Evolutionary conservation across 177 flowering plant species (phyloP).

Genomic region (Telopea speciosissima): DNA sequence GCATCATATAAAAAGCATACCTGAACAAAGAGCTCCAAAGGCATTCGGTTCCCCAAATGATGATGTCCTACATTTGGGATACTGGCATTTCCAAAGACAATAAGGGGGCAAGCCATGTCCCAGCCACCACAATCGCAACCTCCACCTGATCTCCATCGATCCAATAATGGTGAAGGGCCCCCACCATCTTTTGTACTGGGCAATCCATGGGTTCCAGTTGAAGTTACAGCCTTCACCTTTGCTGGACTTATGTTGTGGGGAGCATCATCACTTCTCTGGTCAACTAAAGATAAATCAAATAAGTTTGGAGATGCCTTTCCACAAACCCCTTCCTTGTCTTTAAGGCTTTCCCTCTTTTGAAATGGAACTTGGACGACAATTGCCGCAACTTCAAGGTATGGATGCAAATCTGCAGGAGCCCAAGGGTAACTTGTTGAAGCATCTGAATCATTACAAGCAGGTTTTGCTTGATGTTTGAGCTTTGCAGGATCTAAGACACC

Average conservation of each 20-base stretch:
- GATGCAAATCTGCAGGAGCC: conserved; percentile 44
- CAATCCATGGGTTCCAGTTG: conserved; percentile 71
- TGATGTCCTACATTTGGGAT: conserved; percentile 22
- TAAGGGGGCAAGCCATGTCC: conserved; percentile 91
- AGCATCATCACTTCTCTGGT: conserved; percentile 19
- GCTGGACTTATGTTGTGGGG: conserved; percentile 13
- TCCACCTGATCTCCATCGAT: conserved; percentile 92
- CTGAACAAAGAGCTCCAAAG: conserved; percentile 64
- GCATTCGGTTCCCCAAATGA: conserved; percentile 26
- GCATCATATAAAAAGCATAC: conserved; percentile 29
- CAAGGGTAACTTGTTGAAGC: conserved; percentile 35
- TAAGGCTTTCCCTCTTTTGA: conserved; percentile 64
- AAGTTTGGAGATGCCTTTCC: conserved; percentile 16
- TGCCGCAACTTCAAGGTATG: conserved; percentile 72
- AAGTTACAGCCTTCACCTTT: conserved; percentile 55
- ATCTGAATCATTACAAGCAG: conserved; percentile 20
- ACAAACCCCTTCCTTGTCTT: conserved; percentile 32
- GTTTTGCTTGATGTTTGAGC: conserved; percentile 18
- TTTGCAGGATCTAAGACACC: conserved; percentile 16
- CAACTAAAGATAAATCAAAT: conserved; percentile 26
- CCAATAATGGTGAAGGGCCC: conserved; percentile 69
- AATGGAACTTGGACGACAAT: conserved; percentile 60
- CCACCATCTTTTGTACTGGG: conserved; percentile 40
- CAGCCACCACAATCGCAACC: conserved; percentile 99
- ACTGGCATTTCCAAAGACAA: conserved; percentile 41